phyloP scores from a whole-genome alignment of 345 rosid genomes.

The Eucalyptus pumila region DNA sequence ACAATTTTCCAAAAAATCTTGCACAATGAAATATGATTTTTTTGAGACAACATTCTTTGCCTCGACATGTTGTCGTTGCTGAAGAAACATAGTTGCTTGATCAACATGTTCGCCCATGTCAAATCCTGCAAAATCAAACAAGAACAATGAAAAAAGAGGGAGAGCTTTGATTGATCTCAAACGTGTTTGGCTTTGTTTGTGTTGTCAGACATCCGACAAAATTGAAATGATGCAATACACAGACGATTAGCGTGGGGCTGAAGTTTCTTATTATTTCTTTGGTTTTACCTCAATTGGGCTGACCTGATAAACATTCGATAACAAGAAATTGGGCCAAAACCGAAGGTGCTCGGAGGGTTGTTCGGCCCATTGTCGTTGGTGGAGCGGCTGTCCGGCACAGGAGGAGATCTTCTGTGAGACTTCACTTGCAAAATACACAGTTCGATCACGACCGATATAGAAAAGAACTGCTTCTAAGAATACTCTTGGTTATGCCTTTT shows the following conservation, averaged over 20 bases:
- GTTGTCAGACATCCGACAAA: background rate
- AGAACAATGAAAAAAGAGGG: background rate
- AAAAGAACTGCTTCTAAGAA: background rate
- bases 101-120: constrained; percentile 22
- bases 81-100: constrained; percentile 20
- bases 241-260: background rate
- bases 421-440: background rate
- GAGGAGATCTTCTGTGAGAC: constrained; percentile 3
- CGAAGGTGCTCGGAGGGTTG: constrained; percentile 5
- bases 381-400: background rate
- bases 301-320: background rate
- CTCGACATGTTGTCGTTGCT: constrained; percentile 15
- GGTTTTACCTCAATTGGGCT: constrained; percentile 33
- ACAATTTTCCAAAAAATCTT: constrained; percentile 9
- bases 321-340: constrained; percentile 18
- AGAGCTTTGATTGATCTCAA: background rate
- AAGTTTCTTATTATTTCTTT: background rate
- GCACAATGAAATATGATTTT: constrained; percentile 19
- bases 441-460: background rate
- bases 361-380: too few species aligned
- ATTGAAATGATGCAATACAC: background rate
- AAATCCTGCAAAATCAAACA: constrained; percentile 11
- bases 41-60: constrained; percentile 14
- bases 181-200: background rate
- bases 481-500: background rate